A percentile compares a stretch with the other conserved stretches of the same genome.
Conservation (phyloP, 2,329 filamentous ascomycete genomes). For the Trichoderma aggressivum region DNA sequence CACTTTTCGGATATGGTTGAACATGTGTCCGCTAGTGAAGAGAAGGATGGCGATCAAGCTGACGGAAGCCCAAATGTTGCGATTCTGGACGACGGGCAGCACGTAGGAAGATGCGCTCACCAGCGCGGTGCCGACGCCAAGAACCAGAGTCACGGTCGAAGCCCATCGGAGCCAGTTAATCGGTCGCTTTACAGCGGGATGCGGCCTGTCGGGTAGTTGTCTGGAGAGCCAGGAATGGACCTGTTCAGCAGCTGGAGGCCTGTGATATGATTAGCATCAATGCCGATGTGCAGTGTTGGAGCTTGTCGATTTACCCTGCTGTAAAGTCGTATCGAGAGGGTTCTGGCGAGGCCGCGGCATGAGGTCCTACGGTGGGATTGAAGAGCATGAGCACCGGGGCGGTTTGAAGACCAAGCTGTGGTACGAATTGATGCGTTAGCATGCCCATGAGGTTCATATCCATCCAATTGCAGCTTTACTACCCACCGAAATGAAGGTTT, state of each 20-base stretch:
- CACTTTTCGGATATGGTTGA: conserved; percentile 95
- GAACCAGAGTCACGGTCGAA: conserved; percentile 61
- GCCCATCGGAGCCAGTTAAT: conserved; percentile 81
- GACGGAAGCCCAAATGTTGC: conserved; percentile 89
- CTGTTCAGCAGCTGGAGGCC: conserved; percentile 70
- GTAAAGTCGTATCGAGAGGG: conserved; percentile 84
- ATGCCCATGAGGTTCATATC: neutral
- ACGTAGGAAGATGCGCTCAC: conserved; percentile 75
- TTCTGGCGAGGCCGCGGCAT: conserved; percentile 65
- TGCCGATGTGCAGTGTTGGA: neutral
- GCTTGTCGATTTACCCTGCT: conserved; percentile 58
- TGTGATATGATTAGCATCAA: conserved; percentile 33
- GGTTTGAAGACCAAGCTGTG: conserved; percentile 85
- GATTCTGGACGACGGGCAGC: conserved; percentile 77
- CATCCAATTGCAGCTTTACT: neutral
- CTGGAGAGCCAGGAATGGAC: conserved; percentile 76
- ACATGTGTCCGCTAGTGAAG: conserved; percentile 98
- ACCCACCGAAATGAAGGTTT: conserved; percentile 79
- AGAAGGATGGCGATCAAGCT: conserved; percentile 86
- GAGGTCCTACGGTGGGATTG: conserved; percentile 76
- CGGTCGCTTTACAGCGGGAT: conserved; percentile 75
- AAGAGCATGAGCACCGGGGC: conserved; percentile 88
- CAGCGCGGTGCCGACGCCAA: conserved; percentile 66
- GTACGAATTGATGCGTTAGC: neutral
- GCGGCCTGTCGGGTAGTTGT: conserved; percentile 73